Conservation (phyloP, 805 yeast species). For the Kuraishia ogatae region DNA sequence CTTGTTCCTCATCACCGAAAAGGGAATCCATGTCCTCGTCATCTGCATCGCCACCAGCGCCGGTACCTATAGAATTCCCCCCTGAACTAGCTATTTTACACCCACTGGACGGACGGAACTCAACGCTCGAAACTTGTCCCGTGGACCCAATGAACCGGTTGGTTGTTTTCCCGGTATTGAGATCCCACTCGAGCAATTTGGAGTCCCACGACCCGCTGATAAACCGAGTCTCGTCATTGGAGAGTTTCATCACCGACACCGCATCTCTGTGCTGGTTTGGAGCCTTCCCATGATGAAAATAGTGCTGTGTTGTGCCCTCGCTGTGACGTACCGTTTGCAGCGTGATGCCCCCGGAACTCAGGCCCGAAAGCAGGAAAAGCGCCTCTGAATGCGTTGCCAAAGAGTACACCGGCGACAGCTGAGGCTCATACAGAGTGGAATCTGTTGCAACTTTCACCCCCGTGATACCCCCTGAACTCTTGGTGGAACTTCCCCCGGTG, state of each 20-base stretch:
- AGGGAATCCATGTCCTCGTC: conserved; percentile 34
- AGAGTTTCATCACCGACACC: conserved; percentile 63
- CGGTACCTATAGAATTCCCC: conserved; percentile 6
- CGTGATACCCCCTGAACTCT: no score
- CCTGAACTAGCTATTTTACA: conserved; percentile 25
- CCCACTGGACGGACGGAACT: conserved; percentile 56
- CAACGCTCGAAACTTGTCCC: conserved; percentile 75
- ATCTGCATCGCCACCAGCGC: conserved; percentile 11
- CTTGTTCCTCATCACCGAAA: conserved; percentile 34
- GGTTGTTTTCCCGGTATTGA: conserved; percentile 55
- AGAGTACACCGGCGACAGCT: conserved; percentile 78
- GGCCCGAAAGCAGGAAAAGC: conserved; percentile 77
- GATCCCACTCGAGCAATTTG: conserved; percentile 74
- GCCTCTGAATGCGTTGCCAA: conserved; percentile 79
- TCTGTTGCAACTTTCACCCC: conserved; percentile 21
- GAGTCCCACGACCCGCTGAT: conserved; percentile 91
- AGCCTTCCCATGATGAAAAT: conserved; percentile 32
- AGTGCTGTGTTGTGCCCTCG: conserved; percentile 77
- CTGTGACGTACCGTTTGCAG: conserved; percentile 73
- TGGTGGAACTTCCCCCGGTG: conserved; percentile 18
- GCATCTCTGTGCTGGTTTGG: conserved; percentile 55
- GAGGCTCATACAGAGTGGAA: conserved; percentile 42
- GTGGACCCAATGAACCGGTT: conserved; percentile 45
- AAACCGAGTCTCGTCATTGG: conserved; percentile 50
- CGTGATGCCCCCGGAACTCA: conserved; percentile 77